phyloP scores from a whole-genome alignment of 2,329 filamentous ascomycete species.

The Hypoxylon sp. region DNA sequence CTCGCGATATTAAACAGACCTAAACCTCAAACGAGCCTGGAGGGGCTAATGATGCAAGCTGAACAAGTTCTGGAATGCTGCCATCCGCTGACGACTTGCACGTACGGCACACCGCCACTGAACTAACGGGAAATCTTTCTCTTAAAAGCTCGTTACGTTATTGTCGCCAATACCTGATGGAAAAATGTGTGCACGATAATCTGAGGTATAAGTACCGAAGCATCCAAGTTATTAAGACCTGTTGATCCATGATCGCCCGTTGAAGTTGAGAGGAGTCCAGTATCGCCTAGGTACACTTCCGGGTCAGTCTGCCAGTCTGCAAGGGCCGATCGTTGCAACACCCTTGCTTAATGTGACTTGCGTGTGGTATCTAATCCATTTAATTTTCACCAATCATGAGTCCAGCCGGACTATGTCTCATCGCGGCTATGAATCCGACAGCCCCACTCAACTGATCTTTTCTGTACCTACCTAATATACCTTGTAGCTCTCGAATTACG shows the following conservation, averaged over 20 bases:
- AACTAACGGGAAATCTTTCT: background rate
- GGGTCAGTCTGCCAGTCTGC: conserved; percentile 1
- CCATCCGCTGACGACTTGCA: background rate
- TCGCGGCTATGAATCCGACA: conserved; percentile 4
- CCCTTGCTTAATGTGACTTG: conserved; percentile 19
- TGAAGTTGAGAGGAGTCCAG: conserved; percentile 3
- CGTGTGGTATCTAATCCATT: background rate
- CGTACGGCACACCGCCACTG: background rate
- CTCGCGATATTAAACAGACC: conserved; percentile 3
- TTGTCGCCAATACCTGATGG: background rate
- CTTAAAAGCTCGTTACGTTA: background rate
- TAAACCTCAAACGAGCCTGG: background rate
- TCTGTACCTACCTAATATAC: too few relatives aligned
- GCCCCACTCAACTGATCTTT: conserved; percentile 4
- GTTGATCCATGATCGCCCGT: background rate
- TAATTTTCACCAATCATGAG: conserved; percentile 15
- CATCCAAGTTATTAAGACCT: background rate
- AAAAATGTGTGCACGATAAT: background rate
- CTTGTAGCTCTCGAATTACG: background rate
- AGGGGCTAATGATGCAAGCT: background rate
- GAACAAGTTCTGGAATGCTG: background rate
- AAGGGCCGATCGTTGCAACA: conserved; percentile 13
- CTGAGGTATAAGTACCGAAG: background rate
- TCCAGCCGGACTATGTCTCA: conserved; percentile 10
- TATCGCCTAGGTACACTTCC: conserved; percentile 5